Evolutionary conservation across 192 early-diverging fungal genomes (phyloP).

Genomic region (Podochytrium sp.): DNA sequence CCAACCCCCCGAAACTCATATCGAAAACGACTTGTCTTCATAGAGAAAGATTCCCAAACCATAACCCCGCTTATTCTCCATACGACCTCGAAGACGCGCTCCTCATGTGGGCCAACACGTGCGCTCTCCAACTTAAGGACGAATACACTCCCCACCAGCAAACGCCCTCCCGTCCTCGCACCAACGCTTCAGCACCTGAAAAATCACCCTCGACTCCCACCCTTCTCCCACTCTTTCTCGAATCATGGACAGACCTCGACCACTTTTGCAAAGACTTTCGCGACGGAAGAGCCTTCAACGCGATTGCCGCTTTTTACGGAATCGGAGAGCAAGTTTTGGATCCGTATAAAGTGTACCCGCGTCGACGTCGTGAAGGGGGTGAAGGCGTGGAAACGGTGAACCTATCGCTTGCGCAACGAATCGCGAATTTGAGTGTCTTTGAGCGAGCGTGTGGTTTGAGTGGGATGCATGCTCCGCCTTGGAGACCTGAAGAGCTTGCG

Average conservation of each 20-base stretch:
- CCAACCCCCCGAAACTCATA: neutral
- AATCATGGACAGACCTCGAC: constrained; percentile 15
- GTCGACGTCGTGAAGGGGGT: neutral
- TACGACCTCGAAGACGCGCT: constrained; percentile 59
- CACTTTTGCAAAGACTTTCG: constrained; percentile 38
- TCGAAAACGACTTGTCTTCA: neutral
- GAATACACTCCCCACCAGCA: constrained; percentile 5
- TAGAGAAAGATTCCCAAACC: constrained; percentile 8
- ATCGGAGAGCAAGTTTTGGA: neutral
- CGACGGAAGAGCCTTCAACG: constrained; percentile 39
- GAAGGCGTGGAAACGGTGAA: neutral
- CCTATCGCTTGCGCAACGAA: constrained; percentile 14
- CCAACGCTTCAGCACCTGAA: neutral
- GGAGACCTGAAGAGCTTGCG: constrained; percentile 22
- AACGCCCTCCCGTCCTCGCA: neutral
- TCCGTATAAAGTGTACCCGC: constrained; percentile 11
- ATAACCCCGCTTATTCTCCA: constrained; percentile 34
- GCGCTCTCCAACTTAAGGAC: constrained; percentile 18
- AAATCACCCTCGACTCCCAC: neutral
- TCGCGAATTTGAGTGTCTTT: constrained; percentile 21
- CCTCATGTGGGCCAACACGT: constrained; percentile 53
- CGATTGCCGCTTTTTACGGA: constrained; percentile 34
- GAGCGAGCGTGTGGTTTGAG: neutral
- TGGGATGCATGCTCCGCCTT: constrained; percentile 4
- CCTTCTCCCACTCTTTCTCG: neutral